These are phyloP conservation scores for Macrolepiota fuliginosa DNA, from an alignment of 768 basidiomycete species.

Conservation along the genomic window DNA sequence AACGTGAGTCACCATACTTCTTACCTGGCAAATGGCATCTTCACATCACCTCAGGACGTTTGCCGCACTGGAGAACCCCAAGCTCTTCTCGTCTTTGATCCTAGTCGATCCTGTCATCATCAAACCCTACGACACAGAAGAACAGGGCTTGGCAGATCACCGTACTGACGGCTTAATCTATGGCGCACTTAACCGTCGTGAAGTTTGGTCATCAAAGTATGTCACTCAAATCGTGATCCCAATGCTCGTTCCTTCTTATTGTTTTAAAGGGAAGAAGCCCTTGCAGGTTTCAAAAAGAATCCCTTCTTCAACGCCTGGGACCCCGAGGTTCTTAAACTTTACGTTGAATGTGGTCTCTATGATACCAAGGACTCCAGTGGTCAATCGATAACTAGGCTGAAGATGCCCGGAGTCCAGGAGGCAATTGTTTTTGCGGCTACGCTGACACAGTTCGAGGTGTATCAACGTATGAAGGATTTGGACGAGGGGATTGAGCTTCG, in stretches of 20 bases:
- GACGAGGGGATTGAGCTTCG: constrained; percentile 48
- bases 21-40: not conserved
- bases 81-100: constrained; percentile 67
- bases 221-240: not conserved
- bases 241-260: not conserved
- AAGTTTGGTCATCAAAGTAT: constrained; percentile 62
- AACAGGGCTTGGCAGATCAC: constrained; percentile 5
- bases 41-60: constrained; percentile 41
- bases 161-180: constrained; percentile 24
- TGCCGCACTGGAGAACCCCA: constrained; percentile 58
- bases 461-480: constrained; percentile 38
- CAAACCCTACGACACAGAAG: constrained; percentile 21
- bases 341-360: constrained; percentile 59
- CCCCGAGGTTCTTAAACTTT: constrained; percentile 53
- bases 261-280: constrained; percentile 55
- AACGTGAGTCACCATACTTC: constrained; percentile 44
- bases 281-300: constrained; percentile 40
- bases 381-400: constrained; percentile 49
- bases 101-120: constrained; percentile 79
- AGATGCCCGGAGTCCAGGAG: constrained; percentile 67
- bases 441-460: constrained; percentile 39
- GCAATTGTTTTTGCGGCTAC: constrained; percentile 56
- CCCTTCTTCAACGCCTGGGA: constrained; percentile 78
- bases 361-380: constrained; percentile 25
- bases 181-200: constrained; percentile 57